Conservation (phyloP, 2,329 filamentous ascomycete species). For the Alternaria postmessia region DNA sequence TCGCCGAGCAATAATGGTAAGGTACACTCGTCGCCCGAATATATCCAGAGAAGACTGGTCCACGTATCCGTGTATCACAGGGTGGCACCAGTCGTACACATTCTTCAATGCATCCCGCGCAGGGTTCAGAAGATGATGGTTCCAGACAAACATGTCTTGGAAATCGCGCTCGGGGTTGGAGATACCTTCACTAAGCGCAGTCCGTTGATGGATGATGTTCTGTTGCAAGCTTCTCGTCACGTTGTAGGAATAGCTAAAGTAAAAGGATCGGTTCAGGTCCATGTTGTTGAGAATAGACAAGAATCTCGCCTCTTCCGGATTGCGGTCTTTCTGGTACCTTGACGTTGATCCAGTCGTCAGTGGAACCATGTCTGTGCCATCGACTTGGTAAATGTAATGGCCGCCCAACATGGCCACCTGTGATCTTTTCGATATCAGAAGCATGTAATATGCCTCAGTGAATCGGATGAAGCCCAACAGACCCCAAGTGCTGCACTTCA, state of each 20-base stretch:
- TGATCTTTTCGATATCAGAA: slow-evolving; percentile 93
- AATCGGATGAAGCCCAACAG: slow-evolving; percentile 94
- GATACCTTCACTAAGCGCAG: slow-evolving; percentile 71
- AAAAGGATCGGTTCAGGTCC: slow-evolving; percentile 90
- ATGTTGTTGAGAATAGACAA: slow-evolving; percentile 88
- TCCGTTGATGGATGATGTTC: slow-evolving; percentile 84
- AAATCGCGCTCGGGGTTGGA: slow-evolving; percentile 70
- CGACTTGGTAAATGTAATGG: slow-evolving; percentile 94
- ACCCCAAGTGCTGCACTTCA: slow-evolving; percentile 92
- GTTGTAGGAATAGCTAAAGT: slow-evolving; percentile 98
- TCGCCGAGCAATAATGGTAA: slow-evolving; percentile 90
- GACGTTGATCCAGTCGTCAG: slow-evolving; percentile 74
- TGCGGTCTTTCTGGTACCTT: slow-evolving; percentile 79
- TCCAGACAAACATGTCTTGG: slow-evolving; percentile 99
- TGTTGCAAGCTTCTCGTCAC: slow-evolving; percentile 91
- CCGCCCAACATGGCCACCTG: slow-evolving; percentile 96
- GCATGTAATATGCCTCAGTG: slow-evolving; percentile 96
- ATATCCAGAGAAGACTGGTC: slow-evolving; percentile 80
- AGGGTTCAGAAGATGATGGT: slow-evolving; percentile 84
- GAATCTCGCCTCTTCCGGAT: slow-evolving; percentile 89
- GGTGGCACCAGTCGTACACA: slow-evolving; percentile 93
- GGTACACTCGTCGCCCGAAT: slow-evolving; percentile 87
- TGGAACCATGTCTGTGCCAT: slow-evolving; percentile 90
- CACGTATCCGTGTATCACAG: slow-evolving; percentile 95
- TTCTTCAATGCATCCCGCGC: slow-evolving; percentile 75